Evolutionary conservation across 305 asterid genomes (phyloP).

Genomic region (Fraxinus latifolia): DNA sequence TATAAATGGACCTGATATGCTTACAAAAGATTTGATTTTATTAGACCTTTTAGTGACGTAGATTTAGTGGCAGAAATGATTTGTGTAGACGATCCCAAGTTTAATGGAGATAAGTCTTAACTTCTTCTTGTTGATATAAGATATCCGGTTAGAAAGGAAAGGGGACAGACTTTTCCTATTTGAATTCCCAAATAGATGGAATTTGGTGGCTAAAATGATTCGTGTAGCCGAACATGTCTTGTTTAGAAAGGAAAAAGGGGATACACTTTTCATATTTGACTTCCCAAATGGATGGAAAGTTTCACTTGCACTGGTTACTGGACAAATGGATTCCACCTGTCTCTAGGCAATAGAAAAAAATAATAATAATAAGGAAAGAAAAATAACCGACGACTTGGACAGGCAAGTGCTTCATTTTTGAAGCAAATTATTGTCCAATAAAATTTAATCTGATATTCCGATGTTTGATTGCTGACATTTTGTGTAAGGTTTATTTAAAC

Average conservation of each 20-base stretch:
- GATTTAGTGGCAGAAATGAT: background rate
- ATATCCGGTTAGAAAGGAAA: background rate
- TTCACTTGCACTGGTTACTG: background rate
- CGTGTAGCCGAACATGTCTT: background rate
- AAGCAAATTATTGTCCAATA: background rate
- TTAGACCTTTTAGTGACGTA: background rate
- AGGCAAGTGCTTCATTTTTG: background rate
- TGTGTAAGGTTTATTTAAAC: constrained; percentile 6
- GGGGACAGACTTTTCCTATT: background rate
- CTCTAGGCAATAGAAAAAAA: background rate
- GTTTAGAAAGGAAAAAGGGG: background rate
- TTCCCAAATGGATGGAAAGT: background rate
- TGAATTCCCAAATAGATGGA: background rate
- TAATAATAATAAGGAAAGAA: background rate
- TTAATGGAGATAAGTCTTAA: background rate
- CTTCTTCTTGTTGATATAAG: background rate
- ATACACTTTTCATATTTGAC: background rate
- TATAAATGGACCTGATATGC: background rate
- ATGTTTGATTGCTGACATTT: constrained; percentile 2
- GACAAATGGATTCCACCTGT: background rate
- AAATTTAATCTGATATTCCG: background rate
- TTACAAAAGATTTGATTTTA: background rate
- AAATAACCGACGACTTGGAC: background rate
- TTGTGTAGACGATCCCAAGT: background rate
- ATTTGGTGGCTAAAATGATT: background rate